Percentiles rank a stretch among this genome's conserved stretches.
phyloP scores from a whole-genome alignment of 192 early-diverging fungal species.

The Gonapodya prolifera region DNA sequence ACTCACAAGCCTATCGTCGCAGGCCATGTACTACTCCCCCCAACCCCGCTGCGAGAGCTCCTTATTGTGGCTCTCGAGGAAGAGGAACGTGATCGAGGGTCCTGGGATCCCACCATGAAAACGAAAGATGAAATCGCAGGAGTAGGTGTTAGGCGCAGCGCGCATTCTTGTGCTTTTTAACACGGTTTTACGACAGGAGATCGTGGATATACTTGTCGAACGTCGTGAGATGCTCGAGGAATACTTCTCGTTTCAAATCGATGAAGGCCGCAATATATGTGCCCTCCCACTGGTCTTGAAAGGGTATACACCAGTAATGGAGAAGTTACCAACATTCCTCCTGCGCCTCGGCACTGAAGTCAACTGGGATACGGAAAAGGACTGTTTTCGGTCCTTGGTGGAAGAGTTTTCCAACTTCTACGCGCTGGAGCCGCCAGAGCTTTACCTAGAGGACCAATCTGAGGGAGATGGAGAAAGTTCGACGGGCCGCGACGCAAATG shows the following conservation, averaged over 20 bases:
- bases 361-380: constrained; percentile 71
- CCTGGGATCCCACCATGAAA: constrained; percentile 23
- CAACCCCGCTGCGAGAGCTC: constrained; percentile 52
- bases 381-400: constrained; percentile 66
- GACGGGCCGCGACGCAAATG: not conserved
- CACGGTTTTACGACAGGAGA: no score
- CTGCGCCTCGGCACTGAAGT: constrained; percentile 67
- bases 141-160: constrained; percentile 21
- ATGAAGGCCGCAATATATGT: constrained; percentile 42
- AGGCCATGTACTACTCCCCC: constrained; percentile 39
- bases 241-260: constrained; percentile 72
- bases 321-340: constrained; percentile 76
- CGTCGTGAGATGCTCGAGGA: constrained; percentile 72
- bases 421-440: constrained; percentile 30
- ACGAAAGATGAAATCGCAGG: constrained; percentile 39
- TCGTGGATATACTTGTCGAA: constrained; percentile 25
- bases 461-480: constrained; percentile 7
- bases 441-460: constrained; percentile 31
- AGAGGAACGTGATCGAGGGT: constrained; percentile 27
- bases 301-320: constrained; percentile 69
- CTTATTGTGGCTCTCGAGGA: constrained; percentile 53
- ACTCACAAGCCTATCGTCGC: not conserved
- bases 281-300: constrained; percentile 69
- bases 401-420: constrained; percentile 58
- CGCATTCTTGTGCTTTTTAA: constrained; percentile 1